Conservation (phyloP, 2,329 filamentous ascomycete species). For the Cadophora gregata region DNA sequence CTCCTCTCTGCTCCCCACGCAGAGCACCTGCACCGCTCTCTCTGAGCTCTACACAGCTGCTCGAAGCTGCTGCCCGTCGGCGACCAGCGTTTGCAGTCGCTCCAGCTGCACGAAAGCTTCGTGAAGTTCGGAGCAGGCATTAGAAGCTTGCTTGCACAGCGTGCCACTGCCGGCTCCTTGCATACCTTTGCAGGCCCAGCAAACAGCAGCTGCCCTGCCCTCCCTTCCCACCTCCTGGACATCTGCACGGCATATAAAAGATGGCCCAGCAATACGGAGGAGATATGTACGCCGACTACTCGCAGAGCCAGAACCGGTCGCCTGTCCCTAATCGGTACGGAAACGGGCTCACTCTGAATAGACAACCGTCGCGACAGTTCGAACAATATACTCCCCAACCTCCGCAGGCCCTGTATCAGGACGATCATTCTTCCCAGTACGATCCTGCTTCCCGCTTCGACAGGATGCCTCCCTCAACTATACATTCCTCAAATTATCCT, state of each 20-base stretch:
- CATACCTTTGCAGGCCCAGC: conserved; percentile 38
- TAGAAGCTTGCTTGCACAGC: conserved; percentile 38
- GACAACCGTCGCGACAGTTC: conserved; percentile 78
- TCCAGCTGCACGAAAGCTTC: conserved; percentile 34
- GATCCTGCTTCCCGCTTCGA: conserved; percentile 49
- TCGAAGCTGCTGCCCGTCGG: conserved; percentile 19
- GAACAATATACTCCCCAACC: conserved; percentile 63
- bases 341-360: conserved; percentile 67
- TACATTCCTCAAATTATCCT: conserved; percentile 60
- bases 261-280: conserved; percentile 62
- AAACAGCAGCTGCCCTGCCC: conserved; percentile 32
- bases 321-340: conserved; percentile 75
- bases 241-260: conserved; percentile 33
- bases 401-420: conserved; percentile 68
- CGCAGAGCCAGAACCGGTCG: conserved; percentile 63
- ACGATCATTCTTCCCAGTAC: conserved; percentile 67
- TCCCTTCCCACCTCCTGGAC: conserved; percentile 22
- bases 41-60: conserved; percentile 23
- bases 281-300: conserved; percentile 77
- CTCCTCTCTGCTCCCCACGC: conserved; percentile 12
- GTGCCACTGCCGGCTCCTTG: conserved; percentile 44
- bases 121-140: conserved; percentile 38
- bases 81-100: conserved; percentile 23
- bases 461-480: conserved; percentile 33
- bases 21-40: conserved; percentile 14